Conservation (phyloP, 495 filamentous ascomycete species). For the Lophiotrema nucula region DNA sequence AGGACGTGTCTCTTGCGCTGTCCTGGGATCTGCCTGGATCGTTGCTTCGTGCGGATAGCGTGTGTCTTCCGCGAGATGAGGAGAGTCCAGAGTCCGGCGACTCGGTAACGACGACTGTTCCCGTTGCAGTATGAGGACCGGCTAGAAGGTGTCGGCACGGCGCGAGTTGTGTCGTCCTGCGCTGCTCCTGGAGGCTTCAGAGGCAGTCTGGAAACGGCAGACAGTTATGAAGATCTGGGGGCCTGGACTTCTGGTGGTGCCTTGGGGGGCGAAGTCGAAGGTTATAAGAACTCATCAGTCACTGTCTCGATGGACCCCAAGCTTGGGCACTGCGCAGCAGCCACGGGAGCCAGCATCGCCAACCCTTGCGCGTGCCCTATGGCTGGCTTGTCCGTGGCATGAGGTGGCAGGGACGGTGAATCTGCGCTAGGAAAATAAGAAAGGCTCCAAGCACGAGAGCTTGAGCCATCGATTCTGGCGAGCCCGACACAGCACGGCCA, state of each 20-base stretch:
- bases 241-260: constrained; percentile 19
- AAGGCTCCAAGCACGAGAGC: constrained; percentile 23
- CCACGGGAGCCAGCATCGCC: constrained; percentile 23
- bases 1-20: too few relatives aligned
- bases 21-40: background rate
- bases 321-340: constrained; percentile 23
- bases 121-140: constrained; percentile 8
- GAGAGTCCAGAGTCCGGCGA: constrained; percentile 24
- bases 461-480: too few relatives aligned
- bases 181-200: background rate
- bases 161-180: background rate
- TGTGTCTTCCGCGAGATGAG: background rate
- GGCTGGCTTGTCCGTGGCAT: constrained; percentile 21
- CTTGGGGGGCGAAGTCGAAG: constrained; percentile 31
- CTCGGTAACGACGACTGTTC: constrained; percentile 25
- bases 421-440: constrained; percentile 36
- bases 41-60: constrained; percentile 11
- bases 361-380: constrained; percentile 24
- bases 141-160: background rate
- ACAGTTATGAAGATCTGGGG: constrained; percentile 32
- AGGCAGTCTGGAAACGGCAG: constrained; percentile 15
- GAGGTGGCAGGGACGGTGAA: constrained; percentile 31
- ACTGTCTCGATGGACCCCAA: constrained; percentile 29
- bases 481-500: too few relatives aligned
- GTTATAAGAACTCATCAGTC: constrained; percentile 27